Percentiles rank a stretch among this genome's conserved stretches.
Conservation (phyloP, 2,329 filamentous ascomycete genomes). For the Fusarium albosuccineum region DNA sequence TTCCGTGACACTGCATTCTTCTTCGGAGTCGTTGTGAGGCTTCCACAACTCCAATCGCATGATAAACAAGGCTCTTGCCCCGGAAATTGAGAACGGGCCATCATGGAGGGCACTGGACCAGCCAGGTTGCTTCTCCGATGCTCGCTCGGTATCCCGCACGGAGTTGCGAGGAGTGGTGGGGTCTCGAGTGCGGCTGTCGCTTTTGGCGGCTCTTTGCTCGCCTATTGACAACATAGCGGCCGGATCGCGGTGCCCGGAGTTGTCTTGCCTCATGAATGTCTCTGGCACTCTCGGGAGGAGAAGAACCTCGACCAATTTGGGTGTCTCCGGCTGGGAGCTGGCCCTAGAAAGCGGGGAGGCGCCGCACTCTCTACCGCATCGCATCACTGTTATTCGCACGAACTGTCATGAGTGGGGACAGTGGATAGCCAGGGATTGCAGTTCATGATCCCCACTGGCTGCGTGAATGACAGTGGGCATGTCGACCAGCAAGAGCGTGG, state of each 20-base stretch:
- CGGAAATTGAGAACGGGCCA: conserved; percentile 11
- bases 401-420: conserved; percentile 20
- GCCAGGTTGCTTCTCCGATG: conserved; percentile 30
- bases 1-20: conserved; percentile 41
- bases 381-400: conserved; percentile 29
- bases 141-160: conserved; percentile 24
- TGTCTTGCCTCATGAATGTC: conserved; percentile 11
- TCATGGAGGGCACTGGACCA: conserved; percentile 12
- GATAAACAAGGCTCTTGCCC: not conserved
- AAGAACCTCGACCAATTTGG: conserved; percentile 13
- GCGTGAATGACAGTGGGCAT: conserved; percentile 1
- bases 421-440: conserved; percentile 11
- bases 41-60: conserved; percentile 5
- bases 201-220: conserved; percentile 41
- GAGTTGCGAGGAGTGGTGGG: conserved; percentile 13
- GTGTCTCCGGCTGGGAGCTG: conserved; percentile 14
- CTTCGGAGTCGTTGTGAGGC: conserved; percentile 12
- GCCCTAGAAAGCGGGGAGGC: conserved; percentile 9
- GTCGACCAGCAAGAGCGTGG: conserved; percentile 6
- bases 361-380: conserved; percentile 13
- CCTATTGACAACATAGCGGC: conserved; percentile 18
- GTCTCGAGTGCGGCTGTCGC: conserved; percentile 34
- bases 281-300: not conserved
- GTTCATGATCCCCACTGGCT: conserved; percentile 23
- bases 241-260: conserved; percentile 16